These are phyloP conservation scores for Prunus padus DNA, from an alignment of 306 rosid genomes.

Conservation along the genomic window DNA sequence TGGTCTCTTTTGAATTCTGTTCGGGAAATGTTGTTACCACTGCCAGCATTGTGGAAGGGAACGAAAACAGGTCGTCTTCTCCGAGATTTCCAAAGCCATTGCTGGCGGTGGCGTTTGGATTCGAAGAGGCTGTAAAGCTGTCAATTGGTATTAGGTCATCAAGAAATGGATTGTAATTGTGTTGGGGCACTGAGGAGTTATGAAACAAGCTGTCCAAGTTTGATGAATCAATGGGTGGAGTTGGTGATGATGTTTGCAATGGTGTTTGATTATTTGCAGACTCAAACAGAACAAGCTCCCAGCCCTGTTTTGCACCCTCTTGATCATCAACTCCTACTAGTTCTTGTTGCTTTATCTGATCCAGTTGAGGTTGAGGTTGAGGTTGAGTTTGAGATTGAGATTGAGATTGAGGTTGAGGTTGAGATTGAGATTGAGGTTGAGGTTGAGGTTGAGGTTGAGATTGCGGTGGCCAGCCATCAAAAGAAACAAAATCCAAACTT, in stretches of 20 bases:
- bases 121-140: neutral
- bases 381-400: neutral
- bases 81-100: neutral
- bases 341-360: conserved; percentile 13
- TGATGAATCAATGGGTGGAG: conserved; percentile 19
- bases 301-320: conserved; percentile 26
- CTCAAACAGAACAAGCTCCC: conserved; percentile 62
- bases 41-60: conserved; percentile 22
- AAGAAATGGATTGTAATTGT: conserved; percentile 67
- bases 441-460: neutral
- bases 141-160: conserved; percentile 27
- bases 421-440: no score
- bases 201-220: conserved; percentile 16
- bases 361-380: neutral
- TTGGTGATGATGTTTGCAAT: neutral
- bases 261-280: conserved; percentile 23
- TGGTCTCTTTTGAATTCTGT: neutral
- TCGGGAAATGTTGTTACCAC: neutral
- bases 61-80: conserved; percentile 12
- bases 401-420: neutral
- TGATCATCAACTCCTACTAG: neutral
- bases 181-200: conserved; percentile 28
- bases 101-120: neutral
- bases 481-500: conserved; percentile 9
- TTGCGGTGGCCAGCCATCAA: conserved; percentile 22